phyloP scores from a whole-genome alignment of 192 early-diverging fungal species.

The Mortierella claussenii region DNA sequence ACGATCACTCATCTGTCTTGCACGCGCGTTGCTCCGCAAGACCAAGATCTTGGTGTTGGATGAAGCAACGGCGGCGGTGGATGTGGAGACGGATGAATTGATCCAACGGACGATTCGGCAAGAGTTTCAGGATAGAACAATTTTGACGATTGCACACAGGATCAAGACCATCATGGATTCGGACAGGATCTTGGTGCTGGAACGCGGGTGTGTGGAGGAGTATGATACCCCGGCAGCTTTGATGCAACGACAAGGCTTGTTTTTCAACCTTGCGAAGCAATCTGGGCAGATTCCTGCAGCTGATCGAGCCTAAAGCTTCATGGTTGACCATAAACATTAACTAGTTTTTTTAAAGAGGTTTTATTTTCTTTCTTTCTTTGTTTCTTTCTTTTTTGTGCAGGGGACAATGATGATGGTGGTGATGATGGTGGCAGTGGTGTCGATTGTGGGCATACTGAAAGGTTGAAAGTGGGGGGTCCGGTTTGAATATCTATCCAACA shows the following conservation, averaged over 20 bases:
- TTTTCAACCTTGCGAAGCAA: constrained; percentile 22
- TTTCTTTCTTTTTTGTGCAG: too few species aligned
- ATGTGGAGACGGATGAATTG: constrained; percentile 82
- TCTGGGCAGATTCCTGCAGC: constrained; percentile 18
- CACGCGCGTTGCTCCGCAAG: constrained; percentile 72
- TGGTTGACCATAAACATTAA: too few species aligned
- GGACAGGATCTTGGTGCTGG: constrained; percentile 85
- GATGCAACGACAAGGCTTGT: constrained; percentile 11
- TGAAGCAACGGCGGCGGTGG: constrained; percentile 69
- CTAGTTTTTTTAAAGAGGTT: too few species aligned
- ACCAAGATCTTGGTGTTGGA: constrained; percentile 59
- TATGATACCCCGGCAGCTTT: constrained; percentile 36
- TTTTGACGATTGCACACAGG: constrained; percentile 92
- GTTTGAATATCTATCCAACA: too few species aligned
- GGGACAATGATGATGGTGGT: too few species aligned
- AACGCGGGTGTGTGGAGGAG: constrained; percentile 73
- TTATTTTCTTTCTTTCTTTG: too few species aligned
- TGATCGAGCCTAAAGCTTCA: too few species aligned
- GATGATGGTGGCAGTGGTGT: too few species aligned
- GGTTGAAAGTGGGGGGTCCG: too few species aligned
- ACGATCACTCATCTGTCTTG: constrained; percentile 73
- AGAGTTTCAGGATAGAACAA: constrained; percentile 80
- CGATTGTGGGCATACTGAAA: too few species aligned
- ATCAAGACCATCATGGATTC: constrained; percentile 86
- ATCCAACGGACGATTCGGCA: constrained; percentile 89